Base-by-base conservation (phyloP, 2,329 filamentous ascomycete genomes). In the Ceratocystis cubensis region DNA sequence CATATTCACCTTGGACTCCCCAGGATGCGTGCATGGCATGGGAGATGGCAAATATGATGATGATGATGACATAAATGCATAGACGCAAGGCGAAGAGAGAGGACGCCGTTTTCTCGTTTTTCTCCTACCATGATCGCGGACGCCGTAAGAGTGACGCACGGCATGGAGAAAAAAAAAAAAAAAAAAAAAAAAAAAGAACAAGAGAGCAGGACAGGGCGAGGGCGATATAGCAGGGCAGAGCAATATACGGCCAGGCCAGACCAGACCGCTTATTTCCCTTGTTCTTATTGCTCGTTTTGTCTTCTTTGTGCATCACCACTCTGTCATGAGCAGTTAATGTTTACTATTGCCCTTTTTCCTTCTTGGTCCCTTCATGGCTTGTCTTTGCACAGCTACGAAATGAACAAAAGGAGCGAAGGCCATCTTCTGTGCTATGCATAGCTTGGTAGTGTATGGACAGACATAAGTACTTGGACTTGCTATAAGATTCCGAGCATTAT, bases 361-460 rank as follows among this genome's bases (percentile, higher is more conserved):
- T 48, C 45, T 48, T 20, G 20, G 17, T 20, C 20, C 20, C 46
- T 20, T 17, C 20, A 6, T 48, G 17, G 17, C 20, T 20, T 48
- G 17, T 48, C 46, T 48, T 48, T 20, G 15, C 46, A 57, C 13
- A 15, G 53, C 53, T 17, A 8, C 53, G 53, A 57, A 57, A 30
- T 57, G 53, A 30, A 30, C 8, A 15, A 15, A 57, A 57, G 53
- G n/a, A 30, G 53, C 53, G 20, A 57, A 30, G 53, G 53, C 25
- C 53, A 22, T 33, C 53, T 57, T 17, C 30, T 57, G 53, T 57
- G n/a, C 53, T 57, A 57, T 57, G 53, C 53, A 57, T n/a, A 17
- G 50, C 22, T 15, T 20, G 46, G 46, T 48, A 20, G 17, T 48
- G 20, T 48, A 57, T 57, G 53, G 5, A 17, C 10, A 17, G 22